These are phyloP conservation scores for Neoarthrinium moseri DNA, from an alignment of 2,329 filamentous ascomycete species.

Conservation along the genomic window DNA sequence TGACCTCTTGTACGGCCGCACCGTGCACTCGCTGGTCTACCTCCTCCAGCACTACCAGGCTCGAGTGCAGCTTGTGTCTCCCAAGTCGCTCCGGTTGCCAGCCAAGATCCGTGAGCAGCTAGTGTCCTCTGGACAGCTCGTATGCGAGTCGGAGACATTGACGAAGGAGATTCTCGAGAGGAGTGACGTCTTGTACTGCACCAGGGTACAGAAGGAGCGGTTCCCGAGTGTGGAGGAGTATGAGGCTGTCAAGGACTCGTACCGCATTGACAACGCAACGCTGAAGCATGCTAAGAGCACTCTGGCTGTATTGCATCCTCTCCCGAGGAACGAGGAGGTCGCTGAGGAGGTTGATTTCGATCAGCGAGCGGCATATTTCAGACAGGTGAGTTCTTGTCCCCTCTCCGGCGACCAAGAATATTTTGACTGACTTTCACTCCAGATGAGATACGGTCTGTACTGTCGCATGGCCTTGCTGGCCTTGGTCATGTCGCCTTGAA, in stretches of 20 bases:
- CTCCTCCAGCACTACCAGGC: slow-evolving; percentile 95
- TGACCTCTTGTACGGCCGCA: slow-evolving; percentile 88
- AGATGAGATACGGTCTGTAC: slow-evolving; percentile 98
- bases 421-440: slow-evolving; percentile 40
- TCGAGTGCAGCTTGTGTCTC: slow-evolving; percentile 86
- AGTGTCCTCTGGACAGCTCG: slow-evolving; percentile 70
- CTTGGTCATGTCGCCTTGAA: slow-evolving; percentile 70
- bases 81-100: slow-evolving; percentile 75
- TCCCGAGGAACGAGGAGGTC: slow-evolving; percentile 92
- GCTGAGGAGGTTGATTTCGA: slow-evolving; percentile 97
- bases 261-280: slow-evolving; percentile 86
- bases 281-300: slow-evolving; percentile 88
- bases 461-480: slow-evolving; percentile 97
- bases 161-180: slow-evolving; percentile 83
- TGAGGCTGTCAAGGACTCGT: slow-evolving; percentile 82
- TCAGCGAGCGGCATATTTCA: slow-evolving; percentile 93
- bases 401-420: not conserved
- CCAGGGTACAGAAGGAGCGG: slow-evolving; percentile 92
- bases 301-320: slow-evolving; percentile 93
- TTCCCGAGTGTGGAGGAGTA: slow-evolving; percentile 82
- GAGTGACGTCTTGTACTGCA: slow-evolving; percentile 95
- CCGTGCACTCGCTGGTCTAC: slow-evolving; percentile 93
- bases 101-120: slow-evolving; percentile 71
- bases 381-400: slow-evolving; percentile 74
- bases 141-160: slow-evolving; percentile 72